A percentile compares a stretch with the other conserved stretches of the same genome.
Evolutionary conservation across 2,329 filamentous ascomycete species (phyloP).

Genomic region (Aspergillus phoenicis): DNA sequence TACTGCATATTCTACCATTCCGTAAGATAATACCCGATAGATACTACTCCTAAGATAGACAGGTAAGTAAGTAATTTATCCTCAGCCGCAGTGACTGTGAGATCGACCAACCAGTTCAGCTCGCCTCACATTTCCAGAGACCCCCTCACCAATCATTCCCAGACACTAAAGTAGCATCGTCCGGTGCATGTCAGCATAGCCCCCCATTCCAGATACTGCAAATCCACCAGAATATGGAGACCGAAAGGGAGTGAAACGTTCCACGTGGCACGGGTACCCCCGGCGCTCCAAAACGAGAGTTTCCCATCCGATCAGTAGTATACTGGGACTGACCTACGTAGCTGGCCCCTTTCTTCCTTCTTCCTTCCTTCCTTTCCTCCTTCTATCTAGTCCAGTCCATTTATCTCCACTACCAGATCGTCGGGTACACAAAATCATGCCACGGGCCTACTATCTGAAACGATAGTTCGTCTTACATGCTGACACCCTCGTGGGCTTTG

Average conservation of each 20-base stretch:
- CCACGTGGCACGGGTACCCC: not conserved
- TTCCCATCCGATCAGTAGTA: not conserved
- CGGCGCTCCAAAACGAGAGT: not conserved
- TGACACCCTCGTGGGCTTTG: not conserved
- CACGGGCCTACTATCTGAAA: not conserved
- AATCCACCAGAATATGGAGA: not conserved
- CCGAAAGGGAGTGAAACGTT: not conserved
- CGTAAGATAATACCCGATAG: too few relatives aligned
- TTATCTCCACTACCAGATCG: not conserved
- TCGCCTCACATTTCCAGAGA: not conserved
- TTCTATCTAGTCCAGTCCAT: not conserved
- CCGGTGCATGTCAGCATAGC: not conserved
- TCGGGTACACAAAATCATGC: not conserved
- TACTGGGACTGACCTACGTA: not conserved
- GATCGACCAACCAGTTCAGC: not conserved
- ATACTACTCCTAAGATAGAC: too few relatives aligned
- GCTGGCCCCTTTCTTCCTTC: not conserved
- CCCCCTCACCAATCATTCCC: not conserved
- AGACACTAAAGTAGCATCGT: not conserved
- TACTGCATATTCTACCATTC: not conserved
- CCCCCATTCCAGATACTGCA: not conserved
- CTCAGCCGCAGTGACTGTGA: not conserved
- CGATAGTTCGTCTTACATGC: not conserved
- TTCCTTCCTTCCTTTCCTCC: not conserved
- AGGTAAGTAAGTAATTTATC: too few relatives aligned